Conservation (phyloP, 192 early-diverging fungal species). For the Spizellomyces punctatus region DNA sequence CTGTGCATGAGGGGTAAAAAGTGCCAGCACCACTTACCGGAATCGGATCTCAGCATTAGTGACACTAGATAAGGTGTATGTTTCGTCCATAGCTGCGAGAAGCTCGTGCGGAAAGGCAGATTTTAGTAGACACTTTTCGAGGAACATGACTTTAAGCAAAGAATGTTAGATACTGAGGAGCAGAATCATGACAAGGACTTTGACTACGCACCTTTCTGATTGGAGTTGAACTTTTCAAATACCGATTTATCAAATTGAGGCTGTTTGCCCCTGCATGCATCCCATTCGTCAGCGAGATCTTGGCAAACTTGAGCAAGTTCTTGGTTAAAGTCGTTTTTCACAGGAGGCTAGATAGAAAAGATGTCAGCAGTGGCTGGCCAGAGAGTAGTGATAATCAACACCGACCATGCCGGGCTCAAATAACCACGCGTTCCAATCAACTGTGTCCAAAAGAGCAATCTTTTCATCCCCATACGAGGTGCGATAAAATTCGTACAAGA, state of each 20-base stretch:
- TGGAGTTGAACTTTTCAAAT: constrained; percentile 70
- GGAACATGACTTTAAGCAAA: constrained; percentile 66
- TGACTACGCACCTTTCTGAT: constrained; percentile 45
- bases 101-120: constrained; percentile 60
- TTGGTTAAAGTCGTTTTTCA: constrained; percentile 81
- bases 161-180: too few relatives aligned
- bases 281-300: constrained; percentile 66
- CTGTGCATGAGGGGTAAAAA: too few relatives aligned
- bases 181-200: too few relatives aligned
- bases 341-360: constrained; percentile 62
- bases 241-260: constrained; percentile 63
- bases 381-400: background rate
- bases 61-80: constrained; percentile 70
- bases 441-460: constrained; percentile 68
- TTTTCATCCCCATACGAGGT: constrained; percentile 64
- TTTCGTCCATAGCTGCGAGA: constrained; percentile 69
- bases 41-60: constrained; percentile 86
- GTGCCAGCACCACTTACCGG: constrained; percentile 28
- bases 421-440: constrained; percentile 94
- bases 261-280: constrained; percentile 32
- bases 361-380: background rate
- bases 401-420: constrained; percentile 81
- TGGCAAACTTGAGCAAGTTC: constrained; percentile 80
- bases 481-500: constrained; percentile 78
- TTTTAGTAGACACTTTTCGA: constrained; percentile 72